Evolutionary conservation across 768 basidiomycete species (phyloP).

Genomic region (Suillus bovinus): DNA sequence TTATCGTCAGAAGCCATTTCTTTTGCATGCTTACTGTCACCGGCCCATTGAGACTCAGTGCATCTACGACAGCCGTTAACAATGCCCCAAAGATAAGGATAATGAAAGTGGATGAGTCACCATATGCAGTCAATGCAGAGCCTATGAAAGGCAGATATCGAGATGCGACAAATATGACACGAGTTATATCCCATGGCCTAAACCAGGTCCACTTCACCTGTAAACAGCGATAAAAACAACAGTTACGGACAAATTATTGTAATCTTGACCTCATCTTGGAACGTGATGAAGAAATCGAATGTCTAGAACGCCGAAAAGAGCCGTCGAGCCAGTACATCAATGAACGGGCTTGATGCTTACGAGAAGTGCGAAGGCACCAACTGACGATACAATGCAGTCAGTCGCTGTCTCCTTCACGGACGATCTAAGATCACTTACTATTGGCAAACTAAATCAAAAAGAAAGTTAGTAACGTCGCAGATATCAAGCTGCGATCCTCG

Average conservation of each 20-base stretch:
- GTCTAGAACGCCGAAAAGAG: conserved; percentile 5
- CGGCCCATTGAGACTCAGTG: conserved; percentile 9
- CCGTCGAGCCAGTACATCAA: not conserved
- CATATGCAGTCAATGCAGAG: conserved; percentile 13
- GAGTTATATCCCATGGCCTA: conserved; percentile 17
- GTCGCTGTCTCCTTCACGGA: not conserved
- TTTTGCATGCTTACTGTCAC: not conserved
- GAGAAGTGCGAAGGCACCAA: conserved; percentile 20
- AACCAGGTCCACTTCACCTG: conserved; percentile 23
- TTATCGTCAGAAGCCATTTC: conserved; percentile 5
- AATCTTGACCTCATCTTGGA: conserved; percentile 10
- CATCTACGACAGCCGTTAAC: not conserved
- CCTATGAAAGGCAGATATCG: conserved; percentile 24
- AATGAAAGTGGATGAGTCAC: conserved; percentile 8
- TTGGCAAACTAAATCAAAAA: conserved; percentile 15
- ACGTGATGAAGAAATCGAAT: conserved; percentile 14
- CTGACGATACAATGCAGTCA: conserved; percentile 4
- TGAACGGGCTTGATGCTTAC: conserved; percentile 5
- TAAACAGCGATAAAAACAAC: not conserved
- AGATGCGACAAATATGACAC: conserved; percentile 18
- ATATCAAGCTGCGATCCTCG: not conserved
- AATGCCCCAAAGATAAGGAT: conserved; percentile 5
- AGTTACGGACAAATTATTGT: too few relatives aligned
- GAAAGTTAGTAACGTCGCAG: not conserved
- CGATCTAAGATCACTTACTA: conserved; percentile 9